Percentiles rank a stretch among this genome's conserved stretches.
Conservation (phyloP, 768 basidiomycete genomes). For the Lepiota brunneoincarnata region DNA sequence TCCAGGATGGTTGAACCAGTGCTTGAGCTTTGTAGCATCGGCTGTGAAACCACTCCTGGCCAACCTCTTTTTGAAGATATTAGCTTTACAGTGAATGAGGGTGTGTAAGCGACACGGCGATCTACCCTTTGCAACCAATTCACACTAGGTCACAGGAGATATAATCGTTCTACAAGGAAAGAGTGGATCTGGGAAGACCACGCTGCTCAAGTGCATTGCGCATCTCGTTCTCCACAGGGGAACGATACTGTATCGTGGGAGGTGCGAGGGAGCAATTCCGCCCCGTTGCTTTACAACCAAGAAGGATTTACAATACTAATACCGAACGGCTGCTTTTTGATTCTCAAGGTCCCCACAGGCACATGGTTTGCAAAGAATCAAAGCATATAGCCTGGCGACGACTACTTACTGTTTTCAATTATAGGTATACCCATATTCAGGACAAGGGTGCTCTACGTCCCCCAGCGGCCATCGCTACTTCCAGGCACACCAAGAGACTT, state of each 20-base stretch:
- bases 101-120: constrained; percentile 15
- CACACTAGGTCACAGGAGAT: constrained; percentile 42
- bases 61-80: constrained; percentile 58
- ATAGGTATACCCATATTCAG: constrained; percentile 73
- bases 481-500: constrained; percentile 79
- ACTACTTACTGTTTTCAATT: constrained; percentile 7
- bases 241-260: constrained; percentile 60
- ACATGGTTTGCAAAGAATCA: constrained; percentile 33
- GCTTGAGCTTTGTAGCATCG: constrained; percentile 52
- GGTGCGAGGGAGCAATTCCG: constrained; percentile 35
- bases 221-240: constrained; percentile 75
- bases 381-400: constrained; percentile 1
- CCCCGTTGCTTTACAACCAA: neutral
- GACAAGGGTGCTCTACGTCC: constrained; percentile 80
- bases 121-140: neutral
- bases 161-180: constrained; percentile 76
- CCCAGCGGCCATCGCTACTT: constrained; percentile 85
- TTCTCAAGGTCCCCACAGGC: constrained; percentile 44
- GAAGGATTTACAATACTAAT: neutral
- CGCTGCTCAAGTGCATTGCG: constrained; percentile 81
- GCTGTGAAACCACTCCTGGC: constrained; percentile 45
- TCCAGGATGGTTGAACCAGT: constrained; percentile 27
- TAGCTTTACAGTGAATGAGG: constrained; percentile 60
- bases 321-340: neutral
- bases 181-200: constrained; percentile 80